These are phyloP conservation scores for Thelonectria blattea DNA, from an alignment of 2,329 filamentous ascomycete genomes.

Conservation along the genomic window DNA sequence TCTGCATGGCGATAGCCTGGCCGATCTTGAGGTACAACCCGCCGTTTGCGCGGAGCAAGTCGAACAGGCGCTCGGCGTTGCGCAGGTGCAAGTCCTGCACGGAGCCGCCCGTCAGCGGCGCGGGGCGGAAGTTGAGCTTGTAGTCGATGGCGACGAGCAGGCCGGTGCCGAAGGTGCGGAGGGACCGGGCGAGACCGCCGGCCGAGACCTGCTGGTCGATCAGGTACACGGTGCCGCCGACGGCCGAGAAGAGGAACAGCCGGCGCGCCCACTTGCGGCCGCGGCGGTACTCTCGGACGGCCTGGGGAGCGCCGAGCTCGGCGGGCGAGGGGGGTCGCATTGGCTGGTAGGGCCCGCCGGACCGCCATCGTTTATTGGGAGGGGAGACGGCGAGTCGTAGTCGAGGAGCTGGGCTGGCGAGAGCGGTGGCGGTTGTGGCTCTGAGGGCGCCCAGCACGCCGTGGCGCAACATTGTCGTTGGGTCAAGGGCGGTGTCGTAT, in stretches of 20 bases:
- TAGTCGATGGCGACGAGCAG: slow-evolving; percentile 88
- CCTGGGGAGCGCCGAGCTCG: slow-evolving; percentile 74
- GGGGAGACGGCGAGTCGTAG: slow-evolving; percentile 52
- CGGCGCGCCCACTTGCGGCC: slow-evolving; percentile 80
- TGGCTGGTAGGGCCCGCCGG: slow-evolving; percentile 60
- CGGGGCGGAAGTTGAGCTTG: slow-evolving; percentile 90
- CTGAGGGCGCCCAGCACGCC: slow-evolving; percentile 36
- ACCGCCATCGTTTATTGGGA: slow-evolving; percentile 45
- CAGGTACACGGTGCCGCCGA: slow-evolving; percentile 68
- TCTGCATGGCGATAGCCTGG: slow-evolving; percentile 98
- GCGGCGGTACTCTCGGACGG: slow-evolving; percentile 73
- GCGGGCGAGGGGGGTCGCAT: slow-evolving; percentile 79
- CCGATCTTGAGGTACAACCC: slow-evolving; percentile 97
- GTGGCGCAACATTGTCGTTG: slow-evolving; percentile 39
- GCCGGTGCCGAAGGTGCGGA: slow-evolving; percentile 81
- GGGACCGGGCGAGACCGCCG: slow-evolving; percentile 76
- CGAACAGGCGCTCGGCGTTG: slow-evolving; percentile 82
- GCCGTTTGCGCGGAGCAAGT: slow-evolving; percentile 84
- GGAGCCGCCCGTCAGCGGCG: slow-evolving; percentile 75
- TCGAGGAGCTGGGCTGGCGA: slow-evolving; percentile 35
- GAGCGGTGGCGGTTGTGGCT: slow-evolving; percentile 8
- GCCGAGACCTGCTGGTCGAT: slow-evolving; percentile 80
- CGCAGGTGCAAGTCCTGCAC: slow-evolving; percentile 81
- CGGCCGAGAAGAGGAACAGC: slow-evolving; percentile 65
- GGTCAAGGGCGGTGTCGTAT: slow-evolving; percentile 11